Evolutionary conservation across 176 grass and related monocot genomes (phyloP).

Genomic region (Carex kokanica): DNA sequence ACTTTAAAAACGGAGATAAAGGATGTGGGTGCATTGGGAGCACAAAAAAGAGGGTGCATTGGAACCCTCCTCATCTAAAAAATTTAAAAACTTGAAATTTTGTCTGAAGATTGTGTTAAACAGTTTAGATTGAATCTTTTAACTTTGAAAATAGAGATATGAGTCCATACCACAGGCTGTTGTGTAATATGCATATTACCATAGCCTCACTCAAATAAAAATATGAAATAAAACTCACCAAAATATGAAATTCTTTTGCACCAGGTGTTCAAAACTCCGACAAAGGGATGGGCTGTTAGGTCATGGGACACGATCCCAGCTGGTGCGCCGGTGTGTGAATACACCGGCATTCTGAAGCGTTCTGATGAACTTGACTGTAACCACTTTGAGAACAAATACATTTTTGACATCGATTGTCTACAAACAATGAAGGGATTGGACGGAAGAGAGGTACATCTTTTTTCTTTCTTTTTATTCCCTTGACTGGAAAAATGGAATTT

Average conservation of each 20-base stretch:
- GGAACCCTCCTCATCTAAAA: too few relatives aligned
- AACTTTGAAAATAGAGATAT: too few relatives aligned
- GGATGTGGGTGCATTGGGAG: too few relatives aligned
- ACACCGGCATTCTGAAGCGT: constrained; percentile 57
- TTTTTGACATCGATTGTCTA: constrained; percentile 88
- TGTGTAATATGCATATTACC: too few relatives aligned
- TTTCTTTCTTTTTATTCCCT: constrained; percentile 15
- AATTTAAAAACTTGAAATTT: too few relatives aligned
- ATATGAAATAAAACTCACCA: not conserved
- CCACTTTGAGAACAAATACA: constrained; percentile 57
- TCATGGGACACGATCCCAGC: constrained; percentile 88
- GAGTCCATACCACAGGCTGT: too few relatives aligned
- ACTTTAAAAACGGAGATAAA: too few relatives aligned
- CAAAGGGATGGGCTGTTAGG: constrained; percentile 87
- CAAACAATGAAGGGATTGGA: constrained; percentile 92
- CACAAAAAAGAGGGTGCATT: too few relatives aligned
- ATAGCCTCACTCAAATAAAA: too few relatives aligned
- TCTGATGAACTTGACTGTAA: constrained; percentile 61
- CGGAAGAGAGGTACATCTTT: constrained; percentile 64
- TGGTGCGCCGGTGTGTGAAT: constrained; percentile 89
- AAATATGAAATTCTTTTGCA: not conserved
- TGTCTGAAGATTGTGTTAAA: too few relatives aligned
- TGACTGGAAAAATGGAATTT: not conserved
- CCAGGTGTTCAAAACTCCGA: constrained; percentile 75
- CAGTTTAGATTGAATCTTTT: too few relatives aligned